Percentiles rank a stretch among this genome's conserved stretches.
Evolutionary conservation across 176 grass and related monocot species (phyloP).

Genomic region (Pontederia crassipes): DNA sequence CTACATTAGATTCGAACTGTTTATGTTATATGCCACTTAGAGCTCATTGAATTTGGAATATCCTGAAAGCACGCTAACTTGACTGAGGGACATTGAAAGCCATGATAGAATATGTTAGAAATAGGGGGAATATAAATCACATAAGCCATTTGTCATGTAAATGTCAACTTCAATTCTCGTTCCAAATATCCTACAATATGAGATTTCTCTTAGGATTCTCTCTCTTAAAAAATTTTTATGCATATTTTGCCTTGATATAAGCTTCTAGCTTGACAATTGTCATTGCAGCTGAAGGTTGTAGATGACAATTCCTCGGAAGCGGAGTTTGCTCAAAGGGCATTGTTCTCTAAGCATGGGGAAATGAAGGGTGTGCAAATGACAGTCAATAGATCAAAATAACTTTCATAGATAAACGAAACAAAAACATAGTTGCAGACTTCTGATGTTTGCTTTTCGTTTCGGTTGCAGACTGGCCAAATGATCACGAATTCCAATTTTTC

Average conservation of each 20-base stretch:
- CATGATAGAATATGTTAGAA: too few relatives aligned
- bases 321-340: slow-evolving; percentile 47
- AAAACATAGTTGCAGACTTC: neutral
- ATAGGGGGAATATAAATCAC: too few relatives aligned
- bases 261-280: neutral
- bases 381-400: neutral
- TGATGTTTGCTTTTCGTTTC: slow-evolving; percentile 15
- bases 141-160: too few relatives aligned
- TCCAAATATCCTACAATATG: neutral
- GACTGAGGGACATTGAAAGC: too few relatives aligned
- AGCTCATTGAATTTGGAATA: too few relatives aligned
- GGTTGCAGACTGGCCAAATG: slow-evolving; percentile 61
- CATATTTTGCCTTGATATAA: neutral
- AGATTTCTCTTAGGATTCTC: neutral
- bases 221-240: neutral
- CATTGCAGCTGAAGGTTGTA: slow-evolving; percentile 59
- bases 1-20: too few relatives aligned
- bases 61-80: too few relatives aligned
- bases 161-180: too few relatives aligned
- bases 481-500: slow-evolving; percentile 67
- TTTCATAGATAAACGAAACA: neutral
- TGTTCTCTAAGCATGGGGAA: slow-evolving; percentile 84
- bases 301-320: slow-evolving; percentile 50
- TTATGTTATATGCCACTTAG: too few relatives aligned
- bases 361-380: slow-evolving; percentile 60